Percentiles rank a stretch among this genome's conserved stretches.
Evolutionary conservation across 1,284 basidiomycete genomes (phyloP).

Genomic region (Puccinia coronata): DNA sequence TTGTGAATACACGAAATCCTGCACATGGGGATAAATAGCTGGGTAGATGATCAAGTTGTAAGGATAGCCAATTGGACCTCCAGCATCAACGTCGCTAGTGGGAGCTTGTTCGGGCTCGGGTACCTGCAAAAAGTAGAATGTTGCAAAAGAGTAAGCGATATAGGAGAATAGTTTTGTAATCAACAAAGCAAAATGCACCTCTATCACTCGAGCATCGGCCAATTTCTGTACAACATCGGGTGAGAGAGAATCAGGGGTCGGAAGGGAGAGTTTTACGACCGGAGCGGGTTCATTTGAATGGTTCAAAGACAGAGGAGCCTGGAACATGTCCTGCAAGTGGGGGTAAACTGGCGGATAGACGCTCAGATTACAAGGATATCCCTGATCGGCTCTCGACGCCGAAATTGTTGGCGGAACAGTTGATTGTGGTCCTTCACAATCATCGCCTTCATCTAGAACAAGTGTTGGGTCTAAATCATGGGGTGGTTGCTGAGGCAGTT

Average conservation of each 20-base stretch:
- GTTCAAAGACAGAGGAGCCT: slow-evolving; percentile 2
- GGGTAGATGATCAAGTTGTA: slow-evolving; percentile 33
- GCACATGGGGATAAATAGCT: slow-evolving; percentile 29
- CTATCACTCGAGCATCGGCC: no score
- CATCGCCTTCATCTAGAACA: background rate
- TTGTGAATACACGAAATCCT: slow-evolving; percentile 4
- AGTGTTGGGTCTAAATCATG: background rate
- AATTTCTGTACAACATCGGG: background rate
- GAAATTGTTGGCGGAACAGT: background rate
- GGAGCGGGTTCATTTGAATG: background rate
- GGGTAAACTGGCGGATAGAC: slow-evolving; percentile 38
- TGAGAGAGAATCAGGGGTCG: background rate
- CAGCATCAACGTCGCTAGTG: background rate
- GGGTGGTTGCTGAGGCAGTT: no score
- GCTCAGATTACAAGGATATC: slow-evolving; percentile 17
- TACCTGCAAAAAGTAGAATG: background rate
- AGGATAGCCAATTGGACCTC: slow-evolving; percentile 13
- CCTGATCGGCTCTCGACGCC: background rate
- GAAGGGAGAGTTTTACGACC: background rate
- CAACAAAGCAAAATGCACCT: background rate
- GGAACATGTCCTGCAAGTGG: background rate
- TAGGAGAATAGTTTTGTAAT: background rate
- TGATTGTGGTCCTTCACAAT: background rate
- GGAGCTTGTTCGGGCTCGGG: background rate
- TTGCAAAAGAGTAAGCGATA: background rate